Base-by-base conservation (phyloP, 176 grass and related monocot genomes). In the Carex parvula region DNA sequence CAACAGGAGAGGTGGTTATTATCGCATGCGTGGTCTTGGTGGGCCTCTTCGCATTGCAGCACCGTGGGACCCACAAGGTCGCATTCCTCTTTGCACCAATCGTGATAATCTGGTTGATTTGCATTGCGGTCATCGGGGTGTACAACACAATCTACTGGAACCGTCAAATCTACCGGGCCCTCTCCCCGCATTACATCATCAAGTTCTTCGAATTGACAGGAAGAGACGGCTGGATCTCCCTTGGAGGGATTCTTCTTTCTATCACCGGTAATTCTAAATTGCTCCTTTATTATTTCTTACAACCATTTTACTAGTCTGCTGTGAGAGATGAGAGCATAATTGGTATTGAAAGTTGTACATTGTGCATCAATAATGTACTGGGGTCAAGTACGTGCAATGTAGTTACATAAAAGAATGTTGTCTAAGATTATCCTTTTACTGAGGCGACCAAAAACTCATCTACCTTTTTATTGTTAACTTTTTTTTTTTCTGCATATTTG, bases 101-200 rank as follows among this genome's bases (percentile, higher is more conserved):
- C 50, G 89, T 98, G 10, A 90, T 93, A 81, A 57, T 93, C 70
- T 98, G 96, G 96, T 85, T 98, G 66, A 46, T 94, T 54, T 92
- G 68, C 75, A 88, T 98, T 72, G 96, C 87, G 54, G 77, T 85
- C 79, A 85, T 98, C 76, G 96, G 96, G 54, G 46, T 98, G 79
- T 98, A 95, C 87, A 95, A 95, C 84, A 93, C 86, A 60, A 39
- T 98, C 84, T 83, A 89, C 32, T 98, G 96, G 96, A 98, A 95
- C 72, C 91, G 76, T 67, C 88, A 68, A 78, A 93, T 98, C 79
- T 93, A 90, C 80, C 84, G 75, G 86, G 91, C 93, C 80, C 88
- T 98, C 53, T 98, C 96, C 84, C 96, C 96, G 53, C 82, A 90
- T 77, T 98, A 98, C 67, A 87, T 92, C 3, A 13, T 95, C 68